Base-by-base conservation (phyloP, 1,139 yeast species). In the Yamadazyma kanchanaburiensis region DNA sequence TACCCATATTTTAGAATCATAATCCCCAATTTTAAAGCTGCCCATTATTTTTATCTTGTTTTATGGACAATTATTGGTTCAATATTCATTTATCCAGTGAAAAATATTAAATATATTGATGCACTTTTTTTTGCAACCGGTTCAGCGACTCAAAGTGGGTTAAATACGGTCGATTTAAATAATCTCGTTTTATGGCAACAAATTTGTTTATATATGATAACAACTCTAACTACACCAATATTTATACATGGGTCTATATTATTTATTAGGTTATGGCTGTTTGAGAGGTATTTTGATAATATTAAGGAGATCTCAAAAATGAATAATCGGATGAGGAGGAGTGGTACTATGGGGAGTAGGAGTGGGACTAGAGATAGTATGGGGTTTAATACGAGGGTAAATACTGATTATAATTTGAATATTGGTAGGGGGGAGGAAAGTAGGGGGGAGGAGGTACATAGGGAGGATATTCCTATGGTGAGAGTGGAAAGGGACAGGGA, bases 91-190 rank as follows among this genome's bases (percentile, higher is more conserved):
- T 89, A 80, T 48, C 95, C 96, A 0, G 70, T 74, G n/a, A 68
- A 63, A 33, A 78, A 83, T 48, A 62, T 78, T 22, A 38, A 53
- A 4, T 94, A 89, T 51, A 79, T 86, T 25, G 97, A 94, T 60
- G 77, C 84, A 2, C 59, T 94, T 24, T 87, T 88, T 55, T 63
- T 86, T 34, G 71, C 88, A 0, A 60, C 80, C 5, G 91, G 95
- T 4, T 77, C 91, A 0, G 62, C 82, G 3, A 87, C 98, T 1
- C 96, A 89, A 51, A 95, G 96, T 1, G 99, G 99, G 0, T 62
- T 94, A 35, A 87, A 87, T 49, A 80, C 96, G 0, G 65, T 84
- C 13, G 76, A 87, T 48, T 45, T 81, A 22, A 85, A 85, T 48
- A 54, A 60, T 0, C 45, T 86, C 37, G 58, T 66, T 1, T 55